phyloP scores from a whole-genome alignment of 495 filamentous ascomycete species.

The Podospora conica region DNA sequence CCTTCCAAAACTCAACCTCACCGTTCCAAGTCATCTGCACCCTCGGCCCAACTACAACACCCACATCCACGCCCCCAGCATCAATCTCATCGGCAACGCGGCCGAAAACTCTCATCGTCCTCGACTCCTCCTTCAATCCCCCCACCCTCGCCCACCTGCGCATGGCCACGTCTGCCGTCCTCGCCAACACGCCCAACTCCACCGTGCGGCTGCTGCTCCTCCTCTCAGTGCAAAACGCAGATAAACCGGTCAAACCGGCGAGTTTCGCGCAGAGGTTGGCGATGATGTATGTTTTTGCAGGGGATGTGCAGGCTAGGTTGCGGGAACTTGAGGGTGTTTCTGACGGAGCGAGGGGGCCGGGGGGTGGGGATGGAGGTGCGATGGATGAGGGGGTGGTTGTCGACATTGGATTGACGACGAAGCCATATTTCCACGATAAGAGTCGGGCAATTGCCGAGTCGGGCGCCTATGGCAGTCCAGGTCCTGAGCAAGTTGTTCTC shows the following conservation, averaged over 20 bases:
- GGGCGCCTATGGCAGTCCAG: constrained; percentile 39
- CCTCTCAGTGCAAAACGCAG: constrained; percentile 85
- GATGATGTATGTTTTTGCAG: constrained; percentile 81
- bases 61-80: not conserved
- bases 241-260: constrained; percentile 82
- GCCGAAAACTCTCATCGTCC: constrained; percentile 57
- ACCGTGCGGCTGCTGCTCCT: constrained; percentile 64
- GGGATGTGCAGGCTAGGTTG: constrained; percentile 44
- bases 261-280: constrained; percentile 71
- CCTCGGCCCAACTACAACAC: not conserved
- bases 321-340: constrained; percentile 7
- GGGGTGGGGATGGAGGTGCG: constrained; percentile 4
- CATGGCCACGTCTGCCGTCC: constrained; percentile 66
- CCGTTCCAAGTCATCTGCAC: not conserved
- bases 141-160: constrained; percentile 76
- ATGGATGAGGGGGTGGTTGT: constrained; percentile 43
- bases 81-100: constrained; percentile 19
- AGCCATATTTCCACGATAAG: constrained; percentile 84
- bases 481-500: constrained; percentile 64
- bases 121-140: constrained; percentile 95
- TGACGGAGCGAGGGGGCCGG: constrained; percentile 3
- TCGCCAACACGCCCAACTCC: constrained; percentile 17
- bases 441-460: constrained; percentile 56
- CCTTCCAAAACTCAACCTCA: not conserved
- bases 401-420: constrained; percentile 76